Conservation (phyloP, 2,329 filamentous ascomycete genomes). For the Fusarium tricinctum region DNA sequence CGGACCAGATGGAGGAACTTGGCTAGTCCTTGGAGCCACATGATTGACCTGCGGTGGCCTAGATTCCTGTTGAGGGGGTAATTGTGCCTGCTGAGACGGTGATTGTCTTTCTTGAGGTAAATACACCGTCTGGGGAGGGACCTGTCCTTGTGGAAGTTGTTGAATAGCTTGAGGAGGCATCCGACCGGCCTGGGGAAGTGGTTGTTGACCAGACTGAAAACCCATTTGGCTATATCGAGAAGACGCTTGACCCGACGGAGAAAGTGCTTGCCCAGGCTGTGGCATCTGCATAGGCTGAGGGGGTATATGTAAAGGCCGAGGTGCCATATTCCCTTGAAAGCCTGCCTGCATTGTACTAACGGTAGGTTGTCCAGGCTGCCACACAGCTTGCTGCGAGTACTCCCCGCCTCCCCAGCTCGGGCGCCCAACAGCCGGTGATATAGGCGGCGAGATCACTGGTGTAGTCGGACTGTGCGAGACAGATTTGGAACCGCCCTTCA, state of each 20-base stretch:
- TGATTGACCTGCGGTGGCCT: neutral
- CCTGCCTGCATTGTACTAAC: conserved; percentile 4
- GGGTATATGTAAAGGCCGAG: conserved; percentile 11
- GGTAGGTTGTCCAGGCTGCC: conserved; percentile 43
- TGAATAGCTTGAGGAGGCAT: neutral
- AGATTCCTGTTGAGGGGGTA: neutral
- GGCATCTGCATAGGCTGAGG: conserved; percentile 9
- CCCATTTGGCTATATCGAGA: neutral
- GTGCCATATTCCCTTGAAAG: conserved; percentile 17
- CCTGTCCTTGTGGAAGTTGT: neutral
- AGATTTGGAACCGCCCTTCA: conserved; percentile 46
- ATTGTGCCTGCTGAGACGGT: conserved; percentile 7
- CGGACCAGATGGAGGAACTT: conserved; percentile 2
- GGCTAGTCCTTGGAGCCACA: neutral
- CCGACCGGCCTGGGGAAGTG: neutral
- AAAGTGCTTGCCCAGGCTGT: conserved; percentile 11
- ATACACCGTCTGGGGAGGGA: neutral
- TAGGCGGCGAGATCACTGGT: conserved; percentile 26
- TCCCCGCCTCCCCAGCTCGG: conserved; percentile 43
- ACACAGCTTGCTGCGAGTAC: conserved; percentile 40
- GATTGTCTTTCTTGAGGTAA: conserved; percentile 1
- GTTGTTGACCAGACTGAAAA: conserved; percentile 10
- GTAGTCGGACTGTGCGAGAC: conserved; percentile 39
- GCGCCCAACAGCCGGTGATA: conserved; percentile 15
- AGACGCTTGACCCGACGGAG: conserved; percentile 16